A percentile compares a stretch with the other conserved stretches of the same genome.
Evolutionary conservation across 1,139 yeast species (phyloP).

Genomic region (Hyphopichia burtonii): DNA sequence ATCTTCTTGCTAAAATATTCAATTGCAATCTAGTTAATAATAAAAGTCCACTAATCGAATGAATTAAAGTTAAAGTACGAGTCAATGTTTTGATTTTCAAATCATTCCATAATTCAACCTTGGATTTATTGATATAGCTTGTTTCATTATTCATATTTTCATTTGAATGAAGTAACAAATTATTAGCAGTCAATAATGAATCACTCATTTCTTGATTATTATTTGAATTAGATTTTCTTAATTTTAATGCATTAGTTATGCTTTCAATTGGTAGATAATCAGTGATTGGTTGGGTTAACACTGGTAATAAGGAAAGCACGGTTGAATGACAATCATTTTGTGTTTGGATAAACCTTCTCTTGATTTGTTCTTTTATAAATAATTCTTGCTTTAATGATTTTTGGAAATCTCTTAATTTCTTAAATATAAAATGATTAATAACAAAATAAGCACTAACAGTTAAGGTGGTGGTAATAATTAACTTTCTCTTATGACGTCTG

Average conservation of each 20-base stretch:
- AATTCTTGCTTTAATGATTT: slow-evolving; percentile 71
- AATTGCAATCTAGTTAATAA: slow-evolving; percentile 81
- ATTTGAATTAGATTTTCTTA: slow-evolving; percentile 45
- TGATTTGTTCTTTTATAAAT: slow-evolving; percentile 75
- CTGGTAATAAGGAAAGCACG: slow-evolving; percentile 78
- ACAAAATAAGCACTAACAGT: slow-evolving; percentile 59
- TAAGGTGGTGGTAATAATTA: slow-evolving; percentile 57
- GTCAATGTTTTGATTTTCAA: slow-evolving; percentile 75
- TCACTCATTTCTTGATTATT: slow-evolving; percentile 21
- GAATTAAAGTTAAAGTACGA: slow-evolving; percentile 69
- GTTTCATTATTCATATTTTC: slow-evolving; percentile 22
- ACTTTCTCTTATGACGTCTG: slow-evolving; percentile 60
- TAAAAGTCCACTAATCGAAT: slow-evolving; percentile 66
- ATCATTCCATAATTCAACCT: slow-evolving; percentile 83
- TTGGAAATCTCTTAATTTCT: slow-evolving; percentile 64
- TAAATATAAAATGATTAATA: slow-evolving; percentile 56
- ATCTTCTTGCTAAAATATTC: slow-evolving; percentile 82
- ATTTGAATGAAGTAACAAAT: slow-evolving; percentile 34
- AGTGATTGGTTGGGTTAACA: slow-evolving; percentile 63
- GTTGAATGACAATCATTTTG: slow-evolving; percentile 90
- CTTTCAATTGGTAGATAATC: slow-evolving; percentile 69
- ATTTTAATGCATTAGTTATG: slow-evolving; percentile 68
- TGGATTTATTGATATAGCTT: slow-evolving; percentile 45
- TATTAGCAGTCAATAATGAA: slow-evolving; percentile 39
- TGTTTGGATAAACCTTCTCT: slow-evolving; percentile 78